These are phyloP conservation scores for Erythrobasidium hasegawianum DNA, from an alignment of 1,284 basidiomycete species.

Conservation along the genomic window DNA sequence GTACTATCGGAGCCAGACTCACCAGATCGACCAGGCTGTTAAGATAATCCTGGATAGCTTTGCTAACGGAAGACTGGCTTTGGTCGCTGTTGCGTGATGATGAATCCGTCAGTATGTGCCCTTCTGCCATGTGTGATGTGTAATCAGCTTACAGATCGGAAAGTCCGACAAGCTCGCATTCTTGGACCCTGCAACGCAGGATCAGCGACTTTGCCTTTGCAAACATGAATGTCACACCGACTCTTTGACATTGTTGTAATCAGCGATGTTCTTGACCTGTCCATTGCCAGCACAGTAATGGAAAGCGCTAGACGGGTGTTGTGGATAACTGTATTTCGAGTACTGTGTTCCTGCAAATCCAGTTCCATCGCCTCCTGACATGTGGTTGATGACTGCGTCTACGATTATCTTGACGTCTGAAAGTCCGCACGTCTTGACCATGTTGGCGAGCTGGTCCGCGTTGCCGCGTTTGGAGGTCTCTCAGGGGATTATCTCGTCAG, in stretches of 20 bases:
- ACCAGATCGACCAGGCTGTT: constrained; percentile 43
- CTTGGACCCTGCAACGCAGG: not conserved
- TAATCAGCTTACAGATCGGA: not conserved
- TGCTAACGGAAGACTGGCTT: not conserved
- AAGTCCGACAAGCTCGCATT: not conserved
- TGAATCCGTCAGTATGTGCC: not conserved
- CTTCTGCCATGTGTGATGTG: too few species aligned
- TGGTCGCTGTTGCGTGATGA: not conserved
- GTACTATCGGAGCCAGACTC: too few species aligned
- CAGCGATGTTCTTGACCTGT: constrained; percentile 7
- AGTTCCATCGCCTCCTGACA: constrained; percentile 49
- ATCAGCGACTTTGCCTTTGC: not conserved
- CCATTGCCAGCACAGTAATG: constrained; percentile 9
- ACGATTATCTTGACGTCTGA: constrained; percentile 42
- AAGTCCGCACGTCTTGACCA: constrained; percentile 40
- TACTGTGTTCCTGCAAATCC: constrained; percentile 19
- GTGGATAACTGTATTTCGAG: constrained; percentile 23
- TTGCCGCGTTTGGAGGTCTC: constrained; percentile 39
- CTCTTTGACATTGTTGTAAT: constrained; percentile 20
- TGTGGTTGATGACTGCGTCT: constrained; percentile 65
- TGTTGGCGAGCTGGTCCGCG: constrained; percentile 39
- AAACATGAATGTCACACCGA: not conserved
- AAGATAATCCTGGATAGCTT: constrained; percentile 3
- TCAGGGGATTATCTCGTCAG: constrained; percentile 20
- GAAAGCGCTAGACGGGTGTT: constrained; percentile 10